phyloP scores from a whole-genome alignment of 2,329 filamentous ascomycete species.

The Thelonectria rubi region DNA sequence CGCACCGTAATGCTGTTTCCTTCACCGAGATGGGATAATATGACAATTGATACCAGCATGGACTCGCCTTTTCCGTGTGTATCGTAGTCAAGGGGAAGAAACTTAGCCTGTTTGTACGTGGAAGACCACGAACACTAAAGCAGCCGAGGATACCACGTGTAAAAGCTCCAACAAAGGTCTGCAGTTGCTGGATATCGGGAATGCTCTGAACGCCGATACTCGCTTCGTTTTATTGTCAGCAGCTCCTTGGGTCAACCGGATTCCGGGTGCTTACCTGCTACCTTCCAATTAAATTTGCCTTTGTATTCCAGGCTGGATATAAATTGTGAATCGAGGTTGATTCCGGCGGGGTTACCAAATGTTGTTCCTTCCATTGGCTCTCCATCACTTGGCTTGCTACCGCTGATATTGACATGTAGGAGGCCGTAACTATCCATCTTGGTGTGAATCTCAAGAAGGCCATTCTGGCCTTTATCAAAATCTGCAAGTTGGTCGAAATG shows the following conservation, averaged over 20 bases:
- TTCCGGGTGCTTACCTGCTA: conserved; percentile 6
- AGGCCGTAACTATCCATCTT: conserved; percentile 15
- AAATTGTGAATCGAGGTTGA: conserved; percentile 3
- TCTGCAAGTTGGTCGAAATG: conserved; percentile 50
- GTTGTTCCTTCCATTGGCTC: not conserved
- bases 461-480: conserved; percentile 51
- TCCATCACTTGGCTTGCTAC: not conserved
- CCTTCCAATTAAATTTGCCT: conserved; percentile 25
- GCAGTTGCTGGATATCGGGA: not conserved
- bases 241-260: not conserved
- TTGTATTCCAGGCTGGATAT: conserved; percentile 9
- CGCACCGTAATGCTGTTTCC: conserved; percentile 22
- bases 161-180: not conserved
- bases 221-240: not conserved
- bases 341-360: not conserved
- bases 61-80: conserved; percentile 7
- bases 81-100: conserved; percentile 14
- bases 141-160: not conserved
- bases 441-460: conserved; percentile 22
- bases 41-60: conserved; percentile 27
- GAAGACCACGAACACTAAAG: not conserved
- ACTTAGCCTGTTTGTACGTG: not conserved
- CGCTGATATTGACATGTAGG: conserved; percentile 21
- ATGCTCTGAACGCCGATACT: not conserved
- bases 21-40: conserved; percentile 19